phyloP scores from a whole-genome alignment of 805 yeast genomes.

The Candida xyloterini region DNA sequence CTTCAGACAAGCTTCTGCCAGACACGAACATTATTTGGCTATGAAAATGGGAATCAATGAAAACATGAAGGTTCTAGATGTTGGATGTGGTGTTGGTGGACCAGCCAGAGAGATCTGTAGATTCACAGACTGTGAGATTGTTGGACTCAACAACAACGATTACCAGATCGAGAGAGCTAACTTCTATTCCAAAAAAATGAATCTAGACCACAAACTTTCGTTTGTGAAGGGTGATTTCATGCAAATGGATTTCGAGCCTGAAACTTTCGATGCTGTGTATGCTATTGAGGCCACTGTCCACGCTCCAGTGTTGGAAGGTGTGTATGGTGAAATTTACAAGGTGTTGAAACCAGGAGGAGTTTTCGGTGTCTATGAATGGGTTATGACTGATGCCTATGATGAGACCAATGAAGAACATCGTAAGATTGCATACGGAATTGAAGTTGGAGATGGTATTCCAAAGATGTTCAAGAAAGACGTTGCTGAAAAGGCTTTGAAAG shows the following conservation, averaged over 20 bases:
- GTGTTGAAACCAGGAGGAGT: conserved; percentile 97
- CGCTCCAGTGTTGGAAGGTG: conserved; percentile 95
- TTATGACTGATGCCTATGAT: conserved; percentile 92
- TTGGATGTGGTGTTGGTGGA: conserved; percentile 99
- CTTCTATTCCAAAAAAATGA: conserved; percentile 64
- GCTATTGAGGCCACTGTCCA: conserved; percentile 99
- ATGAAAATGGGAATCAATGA: conserved; percentile 75
- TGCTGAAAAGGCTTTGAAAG: conserved; percentile 81
- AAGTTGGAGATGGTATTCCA: conserved; percentile 98
- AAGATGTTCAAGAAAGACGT: conserved; percentile 86
- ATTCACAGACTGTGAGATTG: conserved; percentile 81
- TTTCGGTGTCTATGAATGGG: conserved; percentile 99
- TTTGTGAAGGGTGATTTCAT: conserved; percentile 97
- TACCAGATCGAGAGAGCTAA: conserved; percentile 93
- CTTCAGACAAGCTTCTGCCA: conserved; percentile 89
- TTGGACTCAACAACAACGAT: conserved; percentile 95
- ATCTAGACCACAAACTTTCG: conserved; percentile 68
- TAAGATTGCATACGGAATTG: conserved; percentile 94
- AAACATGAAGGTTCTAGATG: conserved; percentile 88
- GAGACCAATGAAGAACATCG: conserved; percentile 85
- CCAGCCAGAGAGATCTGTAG: conserved; percentile 96
- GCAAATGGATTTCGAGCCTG: conserved; percentile 95
- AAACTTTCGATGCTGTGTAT: conserved; percentile 91
- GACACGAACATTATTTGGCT: conserved; percentile 96
- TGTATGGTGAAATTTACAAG: conserved; percentile 88